These are phyloP conservation scores for Deinandra increscens DNA, from an alignment of 129 eudicot species.

Conservation along the genomic window DNA sequence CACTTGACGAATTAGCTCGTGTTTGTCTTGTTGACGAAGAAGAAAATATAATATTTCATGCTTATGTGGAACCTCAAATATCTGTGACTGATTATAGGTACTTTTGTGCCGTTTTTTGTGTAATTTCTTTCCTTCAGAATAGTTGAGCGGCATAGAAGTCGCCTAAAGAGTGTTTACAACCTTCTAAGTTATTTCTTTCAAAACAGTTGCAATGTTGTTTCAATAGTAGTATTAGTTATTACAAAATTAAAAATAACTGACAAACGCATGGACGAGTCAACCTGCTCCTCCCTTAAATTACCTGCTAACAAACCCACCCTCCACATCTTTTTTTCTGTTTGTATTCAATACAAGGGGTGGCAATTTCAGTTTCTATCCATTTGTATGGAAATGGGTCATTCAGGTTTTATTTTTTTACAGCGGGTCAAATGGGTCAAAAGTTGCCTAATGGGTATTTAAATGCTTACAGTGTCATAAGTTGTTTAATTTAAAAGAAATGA, in stretches of 20 bases:
- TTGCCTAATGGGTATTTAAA: not conserved
- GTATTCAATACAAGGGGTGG: not conserved
- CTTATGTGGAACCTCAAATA: slow-evolving; percentile 60
- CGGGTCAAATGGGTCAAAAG: not conserved
- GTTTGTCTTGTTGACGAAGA: slow-evolving; percentile 68
- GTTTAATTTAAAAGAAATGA: not conserved
- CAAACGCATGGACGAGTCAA: not conserved
- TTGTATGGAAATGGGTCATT: not conserved
- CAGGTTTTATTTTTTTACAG: not conserved
- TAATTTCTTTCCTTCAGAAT: not conserved
- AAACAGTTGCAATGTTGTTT: not conserved
- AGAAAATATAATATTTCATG: slow-evolving; percentile 62
- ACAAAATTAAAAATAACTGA: not conserved
- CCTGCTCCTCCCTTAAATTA: not conserved
- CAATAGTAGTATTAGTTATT: not conserved
- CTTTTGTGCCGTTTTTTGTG: not conserved
- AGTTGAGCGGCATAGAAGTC: not conserved
- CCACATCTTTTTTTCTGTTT: not conserved
- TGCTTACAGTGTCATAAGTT: not conserved
- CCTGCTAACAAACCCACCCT: not conserved
- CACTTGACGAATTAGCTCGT: slow-evolving; percentile 61
- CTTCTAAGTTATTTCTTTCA: not conserved
- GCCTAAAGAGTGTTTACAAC: slow-evolving; percentile 3
- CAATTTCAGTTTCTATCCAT: not conserved
- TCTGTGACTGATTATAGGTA: slow-evolving; percentile 67